phyloP scores from a whole-genome alignment of 2,329 filamentous ascomycete species.

The Pseudonectria buxi region DNA sequence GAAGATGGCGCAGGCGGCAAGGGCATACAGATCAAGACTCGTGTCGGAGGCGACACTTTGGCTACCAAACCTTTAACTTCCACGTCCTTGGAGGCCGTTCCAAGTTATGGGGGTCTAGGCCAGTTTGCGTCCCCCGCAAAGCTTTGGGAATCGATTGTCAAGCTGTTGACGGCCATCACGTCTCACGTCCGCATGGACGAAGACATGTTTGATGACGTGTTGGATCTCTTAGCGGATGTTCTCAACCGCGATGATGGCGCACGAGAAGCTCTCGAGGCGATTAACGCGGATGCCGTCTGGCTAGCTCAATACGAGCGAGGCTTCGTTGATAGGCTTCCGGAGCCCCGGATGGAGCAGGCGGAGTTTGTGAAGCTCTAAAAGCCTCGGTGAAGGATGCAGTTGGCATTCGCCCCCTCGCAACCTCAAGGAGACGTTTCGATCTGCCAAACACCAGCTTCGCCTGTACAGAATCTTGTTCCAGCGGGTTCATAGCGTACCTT shows the following conservation, averaged over 20 bases:
- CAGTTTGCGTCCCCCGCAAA: conserved; percentile 55
- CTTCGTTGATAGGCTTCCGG: conserved; percentile 27
- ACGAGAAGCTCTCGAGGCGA: conserved; percentile 49
- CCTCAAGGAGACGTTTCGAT: background rate
- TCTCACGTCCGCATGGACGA: conserved; percentile 59
- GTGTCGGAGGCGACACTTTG: conserved; percentile 20
- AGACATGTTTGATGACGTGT: conserved; percentile 62
- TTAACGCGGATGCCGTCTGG: conserved; percentile 76
- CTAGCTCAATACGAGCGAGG: conserved; percentile 48
- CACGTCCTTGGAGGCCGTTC: conserved; percentile 3
- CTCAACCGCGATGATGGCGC: conserved; percentile 42
- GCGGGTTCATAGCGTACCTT: too few relatives aligned
- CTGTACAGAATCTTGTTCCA: too few relatives aligned
- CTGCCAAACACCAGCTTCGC: too few relatives aligned
- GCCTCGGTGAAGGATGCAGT: conserved; percentile 4
- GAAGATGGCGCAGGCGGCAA: conserved; percentile 12
- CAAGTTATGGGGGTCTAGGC: conserved; percentile 37
- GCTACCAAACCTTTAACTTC: conserved; percentile 6
- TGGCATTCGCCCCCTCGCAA: conserved; percentile 1
- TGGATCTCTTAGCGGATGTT: conserved; percentile 52
- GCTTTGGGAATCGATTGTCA: conserved; percentile 57
- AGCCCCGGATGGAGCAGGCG: conserved; percentile 37
- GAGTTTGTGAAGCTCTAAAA: conserved; percentile 29
- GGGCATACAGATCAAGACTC: conserved; percentile 26
- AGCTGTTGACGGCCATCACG: conserved; percentile 54